Percentiles rank a stretch among this genome's conserved stretches.
Conservation (phyloP, 1,139 yeast genomes). For the Hyphopichia pseudoburtonii region DNA sequence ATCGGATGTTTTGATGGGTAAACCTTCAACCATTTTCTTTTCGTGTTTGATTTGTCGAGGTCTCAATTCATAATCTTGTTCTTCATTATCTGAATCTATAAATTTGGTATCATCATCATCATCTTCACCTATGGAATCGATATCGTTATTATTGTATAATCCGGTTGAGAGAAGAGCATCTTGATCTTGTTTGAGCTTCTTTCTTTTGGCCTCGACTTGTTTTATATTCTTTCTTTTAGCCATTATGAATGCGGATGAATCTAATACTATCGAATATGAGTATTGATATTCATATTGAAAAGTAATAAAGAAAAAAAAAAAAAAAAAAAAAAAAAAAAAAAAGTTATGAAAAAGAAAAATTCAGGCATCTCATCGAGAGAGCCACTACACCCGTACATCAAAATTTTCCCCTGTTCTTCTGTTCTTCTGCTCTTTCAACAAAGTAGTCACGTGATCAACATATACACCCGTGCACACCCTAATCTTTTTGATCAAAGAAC, state of each 20-base stretch:
- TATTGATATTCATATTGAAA: no score
- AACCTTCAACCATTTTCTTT: conserved; percentile 58
- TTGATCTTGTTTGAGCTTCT: conserved; percentile 47
- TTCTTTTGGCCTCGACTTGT: conserved; percentile 44
- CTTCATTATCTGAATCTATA: conserved; percentile 43
- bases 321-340: no score
- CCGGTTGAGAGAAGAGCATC: conserved; percentile 51
- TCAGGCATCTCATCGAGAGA: background rate
- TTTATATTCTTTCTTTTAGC: conserved; percentile 46
- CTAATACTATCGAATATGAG: no score
- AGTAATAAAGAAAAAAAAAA: no score
- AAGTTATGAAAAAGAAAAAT: no score
- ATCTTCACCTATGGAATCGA: conserved; percentile 16
- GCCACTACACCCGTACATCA: background rate
- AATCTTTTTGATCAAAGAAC: no score
- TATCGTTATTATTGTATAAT: conserved; percentile 35
- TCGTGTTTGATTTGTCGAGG: conserved; percentile 48
- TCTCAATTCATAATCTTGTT: conserved; percentile 64
- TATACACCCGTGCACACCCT: no score
- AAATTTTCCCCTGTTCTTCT: background rate
- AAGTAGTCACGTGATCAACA: no score
- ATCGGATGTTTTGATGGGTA: conserved; percentile 75
- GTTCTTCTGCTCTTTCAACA: no score
- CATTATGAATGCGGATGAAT: conserved; percentile 26
- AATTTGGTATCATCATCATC: conserved; percentile 6